These are phyloP conservation scores for Aspergillus indologenus DNA, from an alignment of 495 filamentous ascomycete species.

Conservation along the genomic window DNA sequence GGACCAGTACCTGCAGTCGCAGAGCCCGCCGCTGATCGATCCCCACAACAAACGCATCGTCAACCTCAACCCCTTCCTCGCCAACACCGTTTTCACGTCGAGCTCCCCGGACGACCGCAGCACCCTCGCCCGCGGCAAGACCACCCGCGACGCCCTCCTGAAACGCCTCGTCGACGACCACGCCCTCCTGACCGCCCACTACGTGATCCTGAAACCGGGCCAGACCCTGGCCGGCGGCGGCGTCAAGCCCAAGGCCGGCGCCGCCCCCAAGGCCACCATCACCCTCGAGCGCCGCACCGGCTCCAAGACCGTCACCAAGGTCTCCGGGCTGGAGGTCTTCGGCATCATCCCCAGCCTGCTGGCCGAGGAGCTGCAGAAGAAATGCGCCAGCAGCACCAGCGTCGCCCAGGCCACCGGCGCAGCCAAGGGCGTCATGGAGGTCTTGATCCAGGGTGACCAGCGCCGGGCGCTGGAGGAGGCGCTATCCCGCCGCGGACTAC, in stretches of 20 bases:
- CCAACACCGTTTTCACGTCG: conserved; percentile 56
- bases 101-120: conserved; percentile 53
- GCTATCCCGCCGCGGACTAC: conserved; percentile 58
- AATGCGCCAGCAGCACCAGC: conserved; percentile 68
- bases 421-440: conserved; percentile 64
- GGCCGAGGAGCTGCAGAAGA: conserved; percentile 68
- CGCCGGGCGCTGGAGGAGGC: conserved; percentile 57
- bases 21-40: conserved; percentile 54
- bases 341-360: conserved; percentile 57
- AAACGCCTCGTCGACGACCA: conserved; percentile 55
- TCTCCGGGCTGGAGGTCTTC: conserved; percentile 61
- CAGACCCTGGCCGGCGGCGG: conserved; percentile 45
- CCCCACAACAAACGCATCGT: conserved; percentile 62
- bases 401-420: conserved; percentile 60
- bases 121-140: conserved; percentile 53
- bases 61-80: conserved; percentile 59
- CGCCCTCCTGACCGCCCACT: conserved; percentile 46
- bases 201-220: conserved; percentile 54
- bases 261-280: conserved; percentile 57
- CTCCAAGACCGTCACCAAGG: conserved; percentile 65
- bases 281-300: conserved; percentile 63
- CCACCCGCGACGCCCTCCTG: conserved; percentile 61
- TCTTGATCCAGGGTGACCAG: conserved; percentile 70
- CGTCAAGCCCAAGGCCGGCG: conserved; percentile 62
- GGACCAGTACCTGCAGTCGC: conserved; percentile 46